Evolutionary conservation across 768 basidiomycete genomes (phyloP).

Genomic region (Pleurotus platypus): DNA sequence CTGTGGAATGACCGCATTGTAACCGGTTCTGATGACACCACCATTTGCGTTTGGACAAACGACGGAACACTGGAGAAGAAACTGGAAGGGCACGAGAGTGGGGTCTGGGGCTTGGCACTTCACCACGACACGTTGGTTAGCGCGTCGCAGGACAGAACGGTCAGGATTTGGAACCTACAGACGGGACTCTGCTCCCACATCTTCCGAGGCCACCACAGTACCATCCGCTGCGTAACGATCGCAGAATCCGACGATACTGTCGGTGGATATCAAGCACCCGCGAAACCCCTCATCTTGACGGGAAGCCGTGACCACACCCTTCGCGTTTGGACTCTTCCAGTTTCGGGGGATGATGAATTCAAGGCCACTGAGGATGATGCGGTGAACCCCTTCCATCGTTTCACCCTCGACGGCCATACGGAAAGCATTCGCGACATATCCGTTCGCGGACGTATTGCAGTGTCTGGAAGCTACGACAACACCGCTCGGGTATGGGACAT

Average conservation of each 20-base stretch:
- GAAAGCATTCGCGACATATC: conserved; percentile 1
- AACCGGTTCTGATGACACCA: not conserved
- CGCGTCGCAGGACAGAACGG: not conserved
- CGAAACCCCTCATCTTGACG: not conserved
- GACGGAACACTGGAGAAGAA: not conserved
- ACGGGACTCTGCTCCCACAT: not conserved
- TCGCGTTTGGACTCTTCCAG: not conserved
- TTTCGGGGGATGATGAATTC: not conserved
- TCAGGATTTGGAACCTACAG: conserved; percentile 2
- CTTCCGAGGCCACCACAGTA: not conserved
- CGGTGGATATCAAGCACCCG: not conserved
- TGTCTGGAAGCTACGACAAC: conserved; percentile 11
- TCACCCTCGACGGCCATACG: conserved; percentile 1
- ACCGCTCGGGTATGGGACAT: conserved; percentile 13
- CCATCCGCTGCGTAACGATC: not conserved
- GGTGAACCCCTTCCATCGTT: conserved; percentile 4
- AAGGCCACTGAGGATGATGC: not conserved
- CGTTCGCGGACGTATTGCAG: not conserved
- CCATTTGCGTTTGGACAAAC: not conserved
- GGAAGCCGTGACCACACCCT: conserved; percentile 1
- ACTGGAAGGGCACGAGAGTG: not conserved
- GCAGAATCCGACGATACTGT: not conserved
- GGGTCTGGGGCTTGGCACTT: not conserved
- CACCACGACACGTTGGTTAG: not conserved
- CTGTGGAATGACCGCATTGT: conserved; percentile 2